Conservation (phyloP, 2,329 filamentous ascomycete species). For the Tolypocladium inflatum region DNA sequence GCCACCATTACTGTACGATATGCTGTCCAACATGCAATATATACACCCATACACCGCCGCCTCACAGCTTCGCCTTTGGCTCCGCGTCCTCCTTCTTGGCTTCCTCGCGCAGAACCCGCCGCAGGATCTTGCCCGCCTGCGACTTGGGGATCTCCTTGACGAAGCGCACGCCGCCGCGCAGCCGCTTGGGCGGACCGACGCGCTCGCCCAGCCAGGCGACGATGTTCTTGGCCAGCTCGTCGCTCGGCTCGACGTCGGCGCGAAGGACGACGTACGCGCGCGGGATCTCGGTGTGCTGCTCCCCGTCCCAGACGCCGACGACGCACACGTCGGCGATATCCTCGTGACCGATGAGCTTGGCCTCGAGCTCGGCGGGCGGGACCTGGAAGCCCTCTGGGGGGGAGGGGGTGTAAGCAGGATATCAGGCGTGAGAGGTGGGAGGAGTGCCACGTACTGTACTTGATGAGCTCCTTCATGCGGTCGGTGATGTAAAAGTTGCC, state of each 20-base stretch:
- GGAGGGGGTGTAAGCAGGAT: slow-evolving; percentile 26
- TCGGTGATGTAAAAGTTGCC: slow-evolving; percentile 89
- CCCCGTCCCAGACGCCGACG: slow-evolving; percentile 48
- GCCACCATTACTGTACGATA: not conserved
- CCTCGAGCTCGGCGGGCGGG: slow-evolving; percentile 56
- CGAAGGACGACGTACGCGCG: slow-evolving; percentile 32
- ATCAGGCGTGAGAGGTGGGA: too few relatives aligned
- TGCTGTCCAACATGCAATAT: not conserved
- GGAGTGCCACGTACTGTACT: slow-evolving; percentile 32
- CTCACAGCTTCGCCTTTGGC: slow-evolving; percentile 26
- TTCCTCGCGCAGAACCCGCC: slow-evolving; percentile 38
- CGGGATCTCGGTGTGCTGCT: slow-evolving; percentile 58
- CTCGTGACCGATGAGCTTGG: slow-evolving; percentile 31
- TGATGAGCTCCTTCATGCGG: slow-evolving; percentile 60
- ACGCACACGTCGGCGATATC: slow-evolving; percentile 52
- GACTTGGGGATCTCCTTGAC: slow-evolving; percentile 63
- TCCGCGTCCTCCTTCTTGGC: slow-evolving; percentile 24
- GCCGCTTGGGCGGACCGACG: slow-evolving; percentile 56
- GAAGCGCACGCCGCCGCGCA: slow-evolving; percentile 63
- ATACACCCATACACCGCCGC: not conserved
- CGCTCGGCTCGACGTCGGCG: slow-evolving; percentile 23
- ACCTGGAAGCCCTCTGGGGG: slow-evolving; percentile 55
- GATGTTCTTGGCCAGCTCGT: slow-evolving; percentile 24
- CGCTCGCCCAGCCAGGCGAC: slow-evolving; percentile 36
- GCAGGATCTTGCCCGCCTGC: slow-evolving; percentile 40